phyloP scores from a whole-genome alignment of 768 basidiomycete species.

The Tubosaeta sp. region DNA sequence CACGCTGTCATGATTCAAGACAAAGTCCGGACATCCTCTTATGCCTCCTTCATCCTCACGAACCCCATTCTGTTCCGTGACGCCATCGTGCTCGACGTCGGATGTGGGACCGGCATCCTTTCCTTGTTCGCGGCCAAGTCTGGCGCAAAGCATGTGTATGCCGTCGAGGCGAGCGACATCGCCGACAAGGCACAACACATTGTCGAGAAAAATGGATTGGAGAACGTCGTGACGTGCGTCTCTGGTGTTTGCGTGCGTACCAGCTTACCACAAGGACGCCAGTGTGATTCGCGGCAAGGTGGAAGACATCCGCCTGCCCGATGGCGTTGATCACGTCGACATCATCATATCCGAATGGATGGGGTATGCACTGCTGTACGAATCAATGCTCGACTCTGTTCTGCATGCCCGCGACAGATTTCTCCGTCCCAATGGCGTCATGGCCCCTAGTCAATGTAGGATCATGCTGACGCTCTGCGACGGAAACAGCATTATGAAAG shows the following conservation, averaged over 20 bases:
- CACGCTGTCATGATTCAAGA: conserved; percentile 97
- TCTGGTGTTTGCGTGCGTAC: conserved; percentile 3
- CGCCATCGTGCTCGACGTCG: conserved; percentile 89
- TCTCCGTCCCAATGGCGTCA: conserved; percentile 63
- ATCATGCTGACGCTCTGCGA: conserved; percentile 85
- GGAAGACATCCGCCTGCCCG: conserved; percentile 79
- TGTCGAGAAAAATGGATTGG: conserved; percentile 69
- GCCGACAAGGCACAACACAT: conserved; percentile 74
- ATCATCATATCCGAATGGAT: conserved; percentile 98
- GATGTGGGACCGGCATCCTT: conserved; percentile 92
- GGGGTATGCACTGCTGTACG: conserved; percentile 89
- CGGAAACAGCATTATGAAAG: conserved; percentile 67
- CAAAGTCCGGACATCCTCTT: conserved; percentile 88
- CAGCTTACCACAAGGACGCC: conserved; percentile 5
- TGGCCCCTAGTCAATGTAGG: conserved; percentile 87
- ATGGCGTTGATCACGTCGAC: conserved; percentile 73
- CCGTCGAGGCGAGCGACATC: conserved; percentile 87
- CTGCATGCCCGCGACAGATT: conserved; percentile 84
- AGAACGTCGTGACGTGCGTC: conserved; percentile 62
- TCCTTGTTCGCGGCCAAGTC: conserved; percentile 86
- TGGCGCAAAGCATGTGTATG: conserved; percentile 86
- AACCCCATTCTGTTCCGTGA: conserved; percentile 79
- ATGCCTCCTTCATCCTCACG: conserved; percentile 84
- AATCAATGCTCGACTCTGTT: conserved; percentile 97
- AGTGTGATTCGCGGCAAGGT: conserved; percentile 88